Evolutionary conservation across 176 grass and related monocot genomes (phyloP).

Genomic region (Hsuehochloa calcarea): DNA sequence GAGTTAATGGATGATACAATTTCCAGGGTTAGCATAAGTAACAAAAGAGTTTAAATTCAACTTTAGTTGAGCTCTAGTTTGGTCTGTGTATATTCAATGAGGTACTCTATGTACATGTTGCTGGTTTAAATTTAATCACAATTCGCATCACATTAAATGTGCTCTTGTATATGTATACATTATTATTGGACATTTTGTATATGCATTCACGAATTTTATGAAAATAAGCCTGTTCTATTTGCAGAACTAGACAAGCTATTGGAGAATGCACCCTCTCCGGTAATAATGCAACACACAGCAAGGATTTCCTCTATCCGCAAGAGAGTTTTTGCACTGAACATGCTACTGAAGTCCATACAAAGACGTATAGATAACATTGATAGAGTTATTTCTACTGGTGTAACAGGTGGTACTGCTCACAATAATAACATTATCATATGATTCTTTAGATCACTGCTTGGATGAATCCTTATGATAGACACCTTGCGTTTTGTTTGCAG

Average conservation of each 20-base stretch:
- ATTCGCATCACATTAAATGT: background rate
- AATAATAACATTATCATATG: background rate
- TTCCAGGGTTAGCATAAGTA: background rate
- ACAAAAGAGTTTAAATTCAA: background rate
- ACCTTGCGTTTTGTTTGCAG: slow-evolving; percentile 25
- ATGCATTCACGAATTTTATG: background rate
- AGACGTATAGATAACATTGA: slow-evolving; percentile 83
- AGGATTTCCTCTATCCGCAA: slow-evolving; percentile 77
- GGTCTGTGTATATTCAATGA: background rate
- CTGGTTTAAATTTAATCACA: background rate
- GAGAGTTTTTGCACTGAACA: slow-evolving; percentile 79
- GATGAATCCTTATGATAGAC: slow-evolving; percentile 7
- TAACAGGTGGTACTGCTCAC: slow-evolving; percentile 45
- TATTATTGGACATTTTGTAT: background rate
- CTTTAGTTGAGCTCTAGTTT: background rate
- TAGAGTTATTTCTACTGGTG: slow-evolving; percentile 64
- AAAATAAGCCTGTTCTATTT: slow-evolving; percentile 10
- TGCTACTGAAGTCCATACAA: slow-evolving; percentile 83
- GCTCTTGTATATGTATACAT: background rate
- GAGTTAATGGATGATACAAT: background rate
- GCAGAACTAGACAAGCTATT: slow-evolving; percentile 86
- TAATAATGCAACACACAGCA: slow-evolving; percentile 72
- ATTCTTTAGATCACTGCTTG: background rate
- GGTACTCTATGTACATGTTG: background rate
- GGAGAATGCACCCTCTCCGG: slow-evolving; percentile 65